phyloP scores from a whole-genome alignment of 805 yeast species.

The Hanseniaspora valbyensis region DNA sequence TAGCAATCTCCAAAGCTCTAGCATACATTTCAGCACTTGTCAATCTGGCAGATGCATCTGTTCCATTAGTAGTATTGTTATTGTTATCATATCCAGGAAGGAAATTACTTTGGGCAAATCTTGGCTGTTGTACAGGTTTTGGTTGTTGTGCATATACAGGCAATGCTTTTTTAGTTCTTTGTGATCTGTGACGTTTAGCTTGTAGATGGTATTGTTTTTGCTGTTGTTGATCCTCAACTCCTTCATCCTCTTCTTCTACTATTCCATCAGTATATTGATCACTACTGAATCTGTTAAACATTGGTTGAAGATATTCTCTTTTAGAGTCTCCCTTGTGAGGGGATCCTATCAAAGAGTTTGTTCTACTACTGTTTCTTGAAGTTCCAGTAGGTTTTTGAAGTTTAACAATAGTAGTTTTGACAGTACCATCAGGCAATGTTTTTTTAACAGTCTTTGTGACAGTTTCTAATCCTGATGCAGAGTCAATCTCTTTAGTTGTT shows the following conservation, averaged over 20 bases:
- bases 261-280: not conserved
- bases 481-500: slow-evolving; percentile 5
- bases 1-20: slow-evolving; percentile 47
- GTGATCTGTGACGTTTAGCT: not conserved
- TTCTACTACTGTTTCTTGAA: slow-evolving; percentile 18
- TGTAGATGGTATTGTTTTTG: not conserved
- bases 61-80: too few relatives aligned
- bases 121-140: too few relatives aligned
- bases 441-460: slow-evolving; percentile 24
- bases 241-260: slow-evolving; percentile 1
- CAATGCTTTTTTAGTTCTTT: not conserved
- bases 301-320: not conserved
- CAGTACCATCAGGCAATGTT: slow-evolving; percentile 22
- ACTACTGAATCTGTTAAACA: slow-evolving; percentile 9
- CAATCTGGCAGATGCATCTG: not conserved
- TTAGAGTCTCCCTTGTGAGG: not conserved
- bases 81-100: too few relatives aligned
- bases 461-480: not conserved
- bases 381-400: slow-evolving; percentile 22
- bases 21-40: slow-evolving; percentile 46
- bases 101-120: too few relatives aligned
- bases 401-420: not conserved
- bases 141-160: not conserved
- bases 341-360: slow-evolving; percentile 2
- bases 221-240: not conserved